Evolutionary conservation across 2,329 filamentous ascomycete genomes (phyloP), one percentile per base, ranked within the genome.

Genomic region (Monosporascus sp.): DNA sequence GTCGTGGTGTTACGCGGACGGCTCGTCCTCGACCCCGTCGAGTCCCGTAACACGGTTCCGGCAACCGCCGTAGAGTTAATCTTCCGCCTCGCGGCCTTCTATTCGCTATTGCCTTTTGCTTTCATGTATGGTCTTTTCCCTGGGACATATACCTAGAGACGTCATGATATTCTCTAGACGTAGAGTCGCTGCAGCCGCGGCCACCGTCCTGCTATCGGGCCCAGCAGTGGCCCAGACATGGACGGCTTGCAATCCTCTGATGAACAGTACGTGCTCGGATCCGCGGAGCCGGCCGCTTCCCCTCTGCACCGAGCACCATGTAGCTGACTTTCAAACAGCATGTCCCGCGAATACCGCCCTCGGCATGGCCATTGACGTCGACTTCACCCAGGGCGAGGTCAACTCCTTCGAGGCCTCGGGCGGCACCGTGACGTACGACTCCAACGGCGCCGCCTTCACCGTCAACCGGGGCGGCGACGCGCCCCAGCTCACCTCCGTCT

Each of bases 401-500:
- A 85, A 89, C 70, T 88, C 89, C 46, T 97, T 97, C 72, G 84
- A 81, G 2, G 72, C 86, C 5, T 77, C 78, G 46, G 83, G 81
- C 35, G 87, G 89, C 51, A 79, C 77, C 19, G 85, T 89, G 3
- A 84, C 84, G 1, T 97, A 96, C 74, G 81, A 79, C 68, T 77
- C 78, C 9, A 81, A 92, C 67, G 94, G 94, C 55, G 92, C 82
- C 26, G 82, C 82, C 17, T 95, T 99, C 69, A 91, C 89, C 26
- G 86, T 99, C 50, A 73, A 83, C 50, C 76, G 85, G 65, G 79
- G 85, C 49, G 92, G 93, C 53, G 90, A 99, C 67, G 83, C 91
- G 3, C 94, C 94, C 0, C 88, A 93, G 69, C 82, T 99, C 56
- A 81, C 81, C 59, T 96, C 91, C 56, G 84, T 94, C 65, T 97